Conservation (phyloP, 805 yeast species). For the Yamadazyma olivae region DNA sequence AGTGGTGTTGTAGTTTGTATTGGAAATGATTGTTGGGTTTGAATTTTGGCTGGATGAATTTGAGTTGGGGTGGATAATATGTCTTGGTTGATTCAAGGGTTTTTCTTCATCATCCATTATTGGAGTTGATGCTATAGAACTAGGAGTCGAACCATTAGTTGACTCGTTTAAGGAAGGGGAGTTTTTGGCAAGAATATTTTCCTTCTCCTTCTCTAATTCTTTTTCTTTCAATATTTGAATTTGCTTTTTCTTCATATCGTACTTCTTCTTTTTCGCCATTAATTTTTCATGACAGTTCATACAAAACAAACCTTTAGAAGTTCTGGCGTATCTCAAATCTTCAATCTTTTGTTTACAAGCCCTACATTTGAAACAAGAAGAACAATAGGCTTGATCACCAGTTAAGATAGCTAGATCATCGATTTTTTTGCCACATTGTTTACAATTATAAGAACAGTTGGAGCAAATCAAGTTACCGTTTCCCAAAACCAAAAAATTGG, state of each 20-base stretch:
- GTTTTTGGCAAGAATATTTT: neutral
- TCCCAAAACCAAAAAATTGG: conserved; percentile 88
- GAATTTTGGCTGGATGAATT: neutral
- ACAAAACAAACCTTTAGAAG: conserved; percentile 89
- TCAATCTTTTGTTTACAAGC: conserved; percentile 83
- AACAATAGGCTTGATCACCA: conserved; percentile 93
- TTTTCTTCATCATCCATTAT: conserved; percentile 11
- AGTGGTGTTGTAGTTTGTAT: neutral
- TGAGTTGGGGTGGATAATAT: conserved; percentile 6
- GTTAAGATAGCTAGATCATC: conserved; percentile 92
- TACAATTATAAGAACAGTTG: conserved; percentile 89
- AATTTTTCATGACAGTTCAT: conserved; percentile 87
- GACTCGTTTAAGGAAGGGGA: neutral
- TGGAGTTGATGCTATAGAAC: conserved; percentile 6
- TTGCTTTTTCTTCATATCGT: conserved; percentile 46
- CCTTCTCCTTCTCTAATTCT: conserved; percentile 14
- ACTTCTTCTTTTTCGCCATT: conserved; percentile 68
- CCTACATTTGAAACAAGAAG: conserved; percentile 84
- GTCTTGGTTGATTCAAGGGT: conserved; percentile 17
- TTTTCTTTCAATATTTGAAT: conserved; percentile 18
- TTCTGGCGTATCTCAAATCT: conserved; percentile 87
- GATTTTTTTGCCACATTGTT: conserved; percentile 79
- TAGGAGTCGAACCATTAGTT: neutral
- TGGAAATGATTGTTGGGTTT: neutral
- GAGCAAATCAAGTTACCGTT: conserved; percentile 89